A percentile compares a stretch with the other conserved stretches of the same genome.
These are phyloP conservation scores for Spergularia azorica DNA, from an alignment of 179 eudicot species.

Conservation along the genomic window DNA sequence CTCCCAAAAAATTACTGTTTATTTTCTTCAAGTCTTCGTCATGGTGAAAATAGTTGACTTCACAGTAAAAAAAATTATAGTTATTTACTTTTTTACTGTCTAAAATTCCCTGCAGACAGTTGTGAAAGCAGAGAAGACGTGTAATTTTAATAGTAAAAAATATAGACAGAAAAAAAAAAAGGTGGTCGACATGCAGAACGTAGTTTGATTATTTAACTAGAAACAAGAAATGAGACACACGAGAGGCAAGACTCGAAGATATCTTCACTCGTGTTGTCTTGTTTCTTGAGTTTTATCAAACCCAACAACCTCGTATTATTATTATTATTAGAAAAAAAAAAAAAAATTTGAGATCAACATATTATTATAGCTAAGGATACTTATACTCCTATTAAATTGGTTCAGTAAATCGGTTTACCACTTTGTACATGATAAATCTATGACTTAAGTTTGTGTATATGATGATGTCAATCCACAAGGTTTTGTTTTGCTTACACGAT, in stretches of 20 bases:
- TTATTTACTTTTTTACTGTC: neutral
- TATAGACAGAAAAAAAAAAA: neutral
- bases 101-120: neutral
- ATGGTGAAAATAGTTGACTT: conserved; percentile 20
- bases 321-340: neutral
- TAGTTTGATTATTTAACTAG: neutral
- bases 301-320: neutral
- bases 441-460: no score
- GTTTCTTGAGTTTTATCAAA: conserved; percentile 14
- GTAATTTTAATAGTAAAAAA: neutral
- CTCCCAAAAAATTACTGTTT: neutral
- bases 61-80: neutral
- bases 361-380: no score
- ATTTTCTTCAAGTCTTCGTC: neutral
- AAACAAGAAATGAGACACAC: conserved; percentile 10
- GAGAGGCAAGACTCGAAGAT: conserved; percentile 15
- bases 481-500: no score
- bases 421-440: no score
- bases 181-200: conserved; percentile 28
- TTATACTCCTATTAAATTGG: no score
- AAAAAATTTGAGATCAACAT: neutral
- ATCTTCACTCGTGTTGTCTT: conserved; percentile 34
- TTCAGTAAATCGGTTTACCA: no score
- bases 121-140: conserved; percentile 14
- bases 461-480: no score